Percentiles rank a stretch among this genome's conserved stretches.
phyloP scores from a whole-genome alignment of 1,139 yeast genomes.

The Entelexis sorbosivorans region DNA sequence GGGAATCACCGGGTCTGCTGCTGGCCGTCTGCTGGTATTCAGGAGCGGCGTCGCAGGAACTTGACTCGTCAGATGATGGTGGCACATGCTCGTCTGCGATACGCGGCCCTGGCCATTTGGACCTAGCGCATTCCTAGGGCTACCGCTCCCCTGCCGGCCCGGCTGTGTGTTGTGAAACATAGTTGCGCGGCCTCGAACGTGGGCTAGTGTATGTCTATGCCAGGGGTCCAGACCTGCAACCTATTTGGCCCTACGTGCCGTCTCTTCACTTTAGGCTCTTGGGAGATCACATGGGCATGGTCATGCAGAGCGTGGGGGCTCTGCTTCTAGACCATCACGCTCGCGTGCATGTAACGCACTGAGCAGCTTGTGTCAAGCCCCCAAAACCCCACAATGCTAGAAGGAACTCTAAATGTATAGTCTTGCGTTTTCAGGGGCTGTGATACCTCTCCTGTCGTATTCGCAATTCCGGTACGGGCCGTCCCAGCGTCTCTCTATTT shows the following conservation, averaged over 20 bases:
- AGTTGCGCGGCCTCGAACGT: not conserved
- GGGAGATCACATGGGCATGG: not conserved
- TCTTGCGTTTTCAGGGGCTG: too few species aligned
- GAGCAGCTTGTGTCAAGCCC: not conserved
- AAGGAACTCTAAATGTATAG: not conserved
- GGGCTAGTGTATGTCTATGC: not conserved
- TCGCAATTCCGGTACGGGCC: not conserved
- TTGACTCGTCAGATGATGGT: not conserved
- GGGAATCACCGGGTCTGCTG: not conserved
- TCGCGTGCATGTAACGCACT: too few species aligned
- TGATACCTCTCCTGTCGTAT: too few species aligned
- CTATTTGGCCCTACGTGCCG: not conserved
- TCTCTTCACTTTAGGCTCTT: not conserved
- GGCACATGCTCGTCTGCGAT: not conserved
- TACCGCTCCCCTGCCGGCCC: not conserved
- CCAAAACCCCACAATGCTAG: not conserved
- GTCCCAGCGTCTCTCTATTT: not conserved
- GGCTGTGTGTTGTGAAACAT: not conserved
- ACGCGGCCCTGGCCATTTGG: not conserved
- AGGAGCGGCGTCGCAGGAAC: not conserved
- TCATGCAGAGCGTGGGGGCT: not conserved
- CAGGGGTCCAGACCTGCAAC: not conserved
- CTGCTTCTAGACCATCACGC: not conserved
- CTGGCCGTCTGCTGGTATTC: not conserved
- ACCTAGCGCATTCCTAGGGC: too few species aligned